Conservation (phyloP, 2,329 filamentous ascomycete genomes). For the Aspergillus ruber region DNA sequence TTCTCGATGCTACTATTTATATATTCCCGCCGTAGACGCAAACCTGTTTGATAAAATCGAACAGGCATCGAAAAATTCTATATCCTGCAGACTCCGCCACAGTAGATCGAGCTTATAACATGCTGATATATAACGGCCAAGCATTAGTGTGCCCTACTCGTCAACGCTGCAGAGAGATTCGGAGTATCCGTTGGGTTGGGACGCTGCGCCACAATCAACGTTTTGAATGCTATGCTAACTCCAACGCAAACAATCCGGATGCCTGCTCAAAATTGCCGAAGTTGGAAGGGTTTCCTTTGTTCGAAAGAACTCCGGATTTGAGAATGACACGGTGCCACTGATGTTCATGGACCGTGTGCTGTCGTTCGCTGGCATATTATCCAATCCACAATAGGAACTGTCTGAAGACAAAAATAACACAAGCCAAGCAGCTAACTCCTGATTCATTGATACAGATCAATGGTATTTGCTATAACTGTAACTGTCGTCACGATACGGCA, state of each 20-base stretch:
- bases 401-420: too few species aligned
- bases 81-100: constrained; percentile 1
- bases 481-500: neutral
- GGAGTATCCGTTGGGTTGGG: neutral
- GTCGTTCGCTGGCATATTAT: neutral
- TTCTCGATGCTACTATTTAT: neutral
- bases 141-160: neutral
- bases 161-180: neutral
- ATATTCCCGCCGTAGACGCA: neutral
- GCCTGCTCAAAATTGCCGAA: neutral
- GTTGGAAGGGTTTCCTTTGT: neutral
- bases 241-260: neutral
- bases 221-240: neutral
- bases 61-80: neutral
- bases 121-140: neutral
- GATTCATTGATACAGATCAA: neutral
- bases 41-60: neutral
- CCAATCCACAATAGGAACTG: neutral
- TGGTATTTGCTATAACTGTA: neutral
- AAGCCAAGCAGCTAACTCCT: neutral
- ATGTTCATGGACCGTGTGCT: neutral
- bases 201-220: neutral
- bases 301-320: neutral
- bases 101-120: neutral
- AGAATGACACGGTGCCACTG: neutral